Evolutionary conservation across 768 basidiomycete species (phyloP).

Genomic region (Collybiopsis luxurians): DNA sequence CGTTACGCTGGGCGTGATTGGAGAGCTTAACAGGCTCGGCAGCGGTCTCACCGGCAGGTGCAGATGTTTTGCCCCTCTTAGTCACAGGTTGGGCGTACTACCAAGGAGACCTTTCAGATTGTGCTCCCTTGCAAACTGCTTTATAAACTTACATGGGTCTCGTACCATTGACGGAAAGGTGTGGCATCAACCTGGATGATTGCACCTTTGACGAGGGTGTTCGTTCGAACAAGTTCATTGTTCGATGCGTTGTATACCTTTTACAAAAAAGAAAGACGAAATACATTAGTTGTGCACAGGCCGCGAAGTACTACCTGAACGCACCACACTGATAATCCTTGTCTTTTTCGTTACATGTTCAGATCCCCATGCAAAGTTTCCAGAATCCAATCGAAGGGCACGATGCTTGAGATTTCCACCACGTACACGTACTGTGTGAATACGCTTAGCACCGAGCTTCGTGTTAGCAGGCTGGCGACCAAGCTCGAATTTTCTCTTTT

Average conservation of each 20-base stretch:
- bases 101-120: not conserved
- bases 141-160: conserved; percentile 77
- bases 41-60: conserved; percentile 40
- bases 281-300: not conserved
- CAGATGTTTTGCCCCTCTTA: conserved; percentile 76
- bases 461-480: conserved; percentile 98
- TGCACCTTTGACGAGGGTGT: conserved; percentile 96
- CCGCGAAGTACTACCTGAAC: conserved; percentile 26
- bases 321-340: conserved; percentile 91
- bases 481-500: conserved; percentile 99
- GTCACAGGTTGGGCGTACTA: conserved; percentile 95
- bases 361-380: conserved; percentile 99
- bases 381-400: conserved; percentile 92
- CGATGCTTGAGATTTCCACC: conserved; percentile 96
- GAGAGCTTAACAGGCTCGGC: conserved; percentile 79
- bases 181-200: conserved; percentile 98
- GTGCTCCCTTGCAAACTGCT: not conserved
- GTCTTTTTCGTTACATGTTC: conserved; percentile 95
- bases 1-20: conserved; percentile 82
- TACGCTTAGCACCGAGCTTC: conserved; percentile 92
- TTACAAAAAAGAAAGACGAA: no score
- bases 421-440: conserved; percentile 93
- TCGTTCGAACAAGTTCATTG: conserved; percentile 99
- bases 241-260: conserved; percentile 99
- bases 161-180: conserved; percentile 99